These are phyloP conservation scores for Boletus tylopilopsis DNA, from an alignment of 768 basidiomycete species.

Conservation along the genomic window DNA sequence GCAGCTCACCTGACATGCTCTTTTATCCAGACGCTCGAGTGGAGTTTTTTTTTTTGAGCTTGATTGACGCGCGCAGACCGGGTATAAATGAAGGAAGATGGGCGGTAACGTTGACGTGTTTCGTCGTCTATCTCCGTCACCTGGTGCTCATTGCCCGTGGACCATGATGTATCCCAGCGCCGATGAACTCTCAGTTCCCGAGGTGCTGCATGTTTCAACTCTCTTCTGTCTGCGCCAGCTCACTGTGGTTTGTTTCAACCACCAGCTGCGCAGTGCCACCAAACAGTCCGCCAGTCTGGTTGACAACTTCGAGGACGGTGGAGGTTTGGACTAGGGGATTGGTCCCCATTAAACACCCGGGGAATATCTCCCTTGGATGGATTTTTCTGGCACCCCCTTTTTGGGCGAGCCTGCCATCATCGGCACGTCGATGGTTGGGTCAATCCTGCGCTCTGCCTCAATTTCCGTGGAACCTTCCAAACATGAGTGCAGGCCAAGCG, in stretches of 20 bases:
- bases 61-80: background rate
- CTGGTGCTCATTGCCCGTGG: background rate
- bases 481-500: background rate
- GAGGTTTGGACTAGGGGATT: no score
- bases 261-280: background rate
- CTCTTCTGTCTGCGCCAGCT: background rate
- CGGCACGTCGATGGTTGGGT: background rate
- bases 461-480: constrained; percentile 1
- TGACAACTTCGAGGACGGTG: background rate
- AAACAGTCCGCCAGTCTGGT: background rate
- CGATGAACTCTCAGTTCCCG: background rate
- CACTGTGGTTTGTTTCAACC: background rate
- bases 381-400: background rate
- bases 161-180: background rate
- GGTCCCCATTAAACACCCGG: background rate
- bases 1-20: background rate
- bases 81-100: background rate
- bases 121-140: background rate
- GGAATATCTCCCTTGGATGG: background rate
- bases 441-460: background rate
- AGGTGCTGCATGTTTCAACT: background rate
- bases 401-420: background rate
- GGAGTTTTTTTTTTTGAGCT: no score
- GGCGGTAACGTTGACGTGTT: background rate
- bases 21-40: background rate